Evolutionary conservation across 306 rosid species (phyloP).

Genomic region (Ceratonia siliqua): DNA sequence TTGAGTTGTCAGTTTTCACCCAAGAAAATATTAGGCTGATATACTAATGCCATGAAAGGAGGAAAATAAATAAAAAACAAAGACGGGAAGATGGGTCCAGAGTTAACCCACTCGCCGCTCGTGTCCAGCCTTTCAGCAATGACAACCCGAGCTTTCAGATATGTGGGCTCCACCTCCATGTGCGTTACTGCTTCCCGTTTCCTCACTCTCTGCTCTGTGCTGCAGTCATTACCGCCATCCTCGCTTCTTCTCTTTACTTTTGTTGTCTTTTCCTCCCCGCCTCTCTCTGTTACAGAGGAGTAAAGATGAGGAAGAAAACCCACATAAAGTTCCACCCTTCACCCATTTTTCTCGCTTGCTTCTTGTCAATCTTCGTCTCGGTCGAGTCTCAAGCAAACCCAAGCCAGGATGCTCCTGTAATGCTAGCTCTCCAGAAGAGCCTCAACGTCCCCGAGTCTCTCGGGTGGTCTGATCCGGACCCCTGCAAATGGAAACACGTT

Average conservation of each 20-base stretch:
- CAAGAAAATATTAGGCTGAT: too few species aligned
- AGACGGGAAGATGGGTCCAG: neutral
- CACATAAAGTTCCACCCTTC: constrained; percentile 31
- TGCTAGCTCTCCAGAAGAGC: constrained; percentile 58
- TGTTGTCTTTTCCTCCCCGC: neutral
- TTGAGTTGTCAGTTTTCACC: too few species aligned
- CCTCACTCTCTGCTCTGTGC: constrained; percentile 9
- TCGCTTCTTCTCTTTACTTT: neutral
- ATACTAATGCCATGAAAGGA: too few species aligned
- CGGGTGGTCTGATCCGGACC: constrained; percentile 69
- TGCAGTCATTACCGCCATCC: neutral
- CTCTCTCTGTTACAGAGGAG: neutral
- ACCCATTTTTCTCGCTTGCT: constrained; percentile 25
- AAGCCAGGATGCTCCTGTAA: constrained; percentile 49
- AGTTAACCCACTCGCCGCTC: neutral
- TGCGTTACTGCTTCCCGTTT: constrained; percentile 26
- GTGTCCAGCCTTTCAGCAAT: constrained; percentile 17
- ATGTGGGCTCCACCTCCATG: constrained; percentile 52
- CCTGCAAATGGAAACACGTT: constrained; percentile 57
- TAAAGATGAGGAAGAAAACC: constrained; percentile 37
- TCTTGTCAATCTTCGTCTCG: constrained; percentile 29
- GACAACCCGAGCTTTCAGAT: constrained; percentile 34
- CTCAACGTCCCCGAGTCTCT: constrained; percentile 49
- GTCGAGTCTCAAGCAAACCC: constrained; percentile 50
- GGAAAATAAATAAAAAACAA: too few species aligned